phyloP scores from a whole-genome alignment of 306 rosid genomes.

The Vachellia collinsii region DNA sequence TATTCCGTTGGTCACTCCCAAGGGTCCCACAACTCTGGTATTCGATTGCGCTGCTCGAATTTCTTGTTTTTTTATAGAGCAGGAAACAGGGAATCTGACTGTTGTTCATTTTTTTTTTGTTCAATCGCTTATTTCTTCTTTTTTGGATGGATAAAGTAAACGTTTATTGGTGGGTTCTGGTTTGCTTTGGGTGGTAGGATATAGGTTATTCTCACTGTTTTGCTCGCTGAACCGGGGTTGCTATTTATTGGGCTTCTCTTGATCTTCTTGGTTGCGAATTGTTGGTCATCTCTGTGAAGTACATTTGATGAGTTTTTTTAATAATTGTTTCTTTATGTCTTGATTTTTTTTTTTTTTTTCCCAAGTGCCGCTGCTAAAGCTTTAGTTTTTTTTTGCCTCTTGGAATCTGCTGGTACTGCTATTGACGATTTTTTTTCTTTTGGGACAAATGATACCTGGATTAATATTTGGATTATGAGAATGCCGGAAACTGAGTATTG shows the following conservation, averaged over 20 bases:
- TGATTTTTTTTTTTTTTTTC: not conserved
- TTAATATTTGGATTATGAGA: slow-evolving; percentile 3
- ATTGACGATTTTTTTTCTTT: not conserved
- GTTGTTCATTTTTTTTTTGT: not conserved
- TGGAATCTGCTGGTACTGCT: not conserved
- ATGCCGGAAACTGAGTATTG: not conserved
- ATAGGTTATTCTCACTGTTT: not conserved
- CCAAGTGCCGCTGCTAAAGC: not conserved
- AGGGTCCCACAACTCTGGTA: slow-evolving; percentile 80
- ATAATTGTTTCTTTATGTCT: slow-evolving; percentile 8
- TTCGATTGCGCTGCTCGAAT: slow-evolving; percentile 13
- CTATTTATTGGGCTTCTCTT: not conserved
- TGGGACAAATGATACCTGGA: not conserved
- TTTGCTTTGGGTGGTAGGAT: not conserved
- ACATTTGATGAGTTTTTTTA: not conserved
- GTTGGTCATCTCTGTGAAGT: not conserved
- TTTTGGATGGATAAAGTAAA: slow-evolving; percentile 1
- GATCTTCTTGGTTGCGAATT: not conserved
- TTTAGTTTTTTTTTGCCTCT: not conserved
- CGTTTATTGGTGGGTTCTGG: slow-evolving; percentile 2
- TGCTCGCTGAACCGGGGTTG: not conserved
- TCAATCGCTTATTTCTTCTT: not conserved
- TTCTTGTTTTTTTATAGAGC: not conserved
- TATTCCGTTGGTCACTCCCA: slow-evolving; percentile 51
- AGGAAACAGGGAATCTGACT: not conserved